A percentile compares a stretch with the other conserved stretches of the same genome.
These are phyloP conservation scores for Wallemia hederae DNA, from an alignment of 1,284 basidiomycete genomes.

Conservation along the genomic window DNA sequence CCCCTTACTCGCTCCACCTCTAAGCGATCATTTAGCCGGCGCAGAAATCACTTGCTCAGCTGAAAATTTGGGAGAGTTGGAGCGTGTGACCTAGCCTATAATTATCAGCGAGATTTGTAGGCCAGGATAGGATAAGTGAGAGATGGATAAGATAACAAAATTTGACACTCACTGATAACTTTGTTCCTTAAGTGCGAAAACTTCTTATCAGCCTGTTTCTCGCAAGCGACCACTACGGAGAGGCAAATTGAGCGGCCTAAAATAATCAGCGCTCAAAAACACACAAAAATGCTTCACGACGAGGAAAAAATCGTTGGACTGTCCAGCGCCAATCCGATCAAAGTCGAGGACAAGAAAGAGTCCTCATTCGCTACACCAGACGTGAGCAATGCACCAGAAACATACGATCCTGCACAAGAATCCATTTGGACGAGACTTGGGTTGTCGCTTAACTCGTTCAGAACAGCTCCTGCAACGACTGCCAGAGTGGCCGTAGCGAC, in stretches of 20 bases:
- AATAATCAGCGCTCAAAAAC: background rate
- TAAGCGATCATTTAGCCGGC: no score
- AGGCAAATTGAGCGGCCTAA: background rate
- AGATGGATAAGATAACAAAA: background rate
- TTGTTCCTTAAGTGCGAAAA: background rate
- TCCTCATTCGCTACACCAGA: background rate
- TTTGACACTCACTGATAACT: background rate
- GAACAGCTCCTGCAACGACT: constrained; percentile 18
- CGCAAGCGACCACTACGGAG: background rate
- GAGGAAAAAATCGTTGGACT: background rate
- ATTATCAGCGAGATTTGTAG: background rate
- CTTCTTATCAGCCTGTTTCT: background rate
- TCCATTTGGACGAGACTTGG: constrained; percentile 15
- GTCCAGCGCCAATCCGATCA: background rate
- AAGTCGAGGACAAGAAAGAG: constrained; percentile 3
- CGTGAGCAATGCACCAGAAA: constrained; percentile 5
- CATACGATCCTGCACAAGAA: constrained; percentile 19
- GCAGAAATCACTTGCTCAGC: no score
- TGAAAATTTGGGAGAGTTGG: background rate
- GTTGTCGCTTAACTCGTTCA: constrained; percentile 17
- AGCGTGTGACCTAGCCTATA: background rate
- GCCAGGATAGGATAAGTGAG: background rate
- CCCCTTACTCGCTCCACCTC: no score
- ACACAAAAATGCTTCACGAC: background rate
- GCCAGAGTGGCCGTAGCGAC: constrained; percentile 7